phyloP scores from a whole-genome alignment of 2,329 filamentous ascomycete species.

The Fusarium poae region DNA sequence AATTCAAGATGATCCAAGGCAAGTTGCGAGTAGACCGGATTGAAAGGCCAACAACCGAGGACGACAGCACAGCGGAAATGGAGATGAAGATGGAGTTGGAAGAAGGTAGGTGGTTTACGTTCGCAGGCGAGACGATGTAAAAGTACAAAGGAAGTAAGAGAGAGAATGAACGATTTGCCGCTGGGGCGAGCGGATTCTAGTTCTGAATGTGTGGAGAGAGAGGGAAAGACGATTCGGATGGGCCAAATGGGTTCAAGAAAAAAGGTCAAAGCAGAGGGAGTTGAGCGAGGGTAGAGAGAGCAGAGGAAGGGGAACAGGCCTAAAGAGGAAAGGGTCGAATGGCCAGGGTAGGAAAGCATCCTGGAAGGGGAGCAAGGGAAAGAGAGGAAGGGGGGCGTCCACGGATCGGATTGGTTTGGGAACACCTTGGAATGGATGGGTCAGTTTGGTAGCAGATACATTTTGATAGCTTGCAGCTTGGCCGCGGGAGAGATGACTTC shows the following conservation, averaged over 20 bases:
- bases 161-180: slow-evolving; percentile 37
- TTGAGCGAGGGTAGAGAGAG: slow-evolving; percentile 35
- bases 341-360: slow-evolving; percentile 36
- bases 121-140: slow-evolving; percentile 21
- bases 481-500: neutral
- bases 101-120: slow-evolving; percentile 20
- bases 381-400: slow-evolving; percentile 29
- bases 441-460: slow-evolving; percentile 23
- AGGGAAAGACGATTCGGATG: slow-evolving; percentile 36
- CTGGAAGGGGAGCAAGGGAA: slow-evolving; percentile 36
- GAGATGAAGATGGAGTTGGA: slow-evolving; percentile 8
- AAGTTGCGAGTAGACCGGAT: slow-evolving; percentile 35
- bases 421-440: slow-evolving; percentile 23
- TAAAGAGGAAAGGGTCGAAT: slow-evolving; percentile 42
- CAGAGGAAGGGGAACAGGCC: slow-evolving; percentile 44
- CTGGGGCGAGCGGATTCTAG: slow-evolving; percentile 39
- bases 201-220: slow-evolving; percentile 38
- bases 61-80: slow-evolving; percentile 16
- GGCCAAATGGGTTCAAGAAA: slow-evolving; percentile 39
- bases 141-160: slow-evolving; percentile 41
- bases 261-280: slow-evolving; percentile 45
- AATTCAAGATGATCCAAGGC: slow-evolving; percentile 31
- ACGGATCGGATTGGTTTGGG: slow-evolving; percentile 22
- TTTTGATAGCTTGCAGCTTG: slow-evolving; percentile 1
- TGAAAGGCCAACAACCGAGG: slow-evolving; percentile 31